Evolutionary conservation across 208 protist genomes (phyloP).

Genomic region (Chromosphaera perkinsii): DNA sequence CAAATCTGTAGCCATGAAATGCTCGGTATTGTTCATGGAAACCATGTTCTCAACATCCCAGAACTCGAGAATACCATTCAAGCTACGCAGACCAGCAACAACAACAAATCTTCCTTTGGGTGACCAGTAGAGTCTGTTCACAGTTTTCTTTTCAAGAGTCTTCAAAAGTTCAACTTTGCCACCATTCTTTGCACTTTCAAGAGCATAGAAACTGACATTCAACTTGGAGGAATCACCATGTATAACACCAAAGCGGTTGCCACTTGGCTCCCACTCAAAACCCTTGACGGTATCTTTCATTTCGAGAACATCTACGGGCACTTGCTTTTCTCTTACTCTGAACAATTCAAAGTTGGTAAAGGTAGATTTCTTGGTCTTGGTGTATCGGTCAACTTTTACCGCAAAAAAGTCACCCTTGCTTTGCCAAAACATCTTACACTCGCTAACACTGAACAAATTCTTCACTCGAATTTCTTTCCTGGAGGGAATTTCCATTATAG

Average conservation of each 20-base stretch:
- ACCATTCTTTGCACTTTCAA: background rate
- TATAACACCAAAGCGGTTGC: conserved; percentile 58
- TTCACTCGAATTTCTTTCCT: conserved; percentile 42
- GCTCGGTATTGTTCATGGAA: conserved; percentile 43
- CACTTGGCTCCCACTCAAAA: conserved; percentile 68
- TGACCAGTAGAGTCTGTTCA: conserved; percentile 65
- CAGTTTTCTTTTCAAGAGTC: conserved; percentile 55
- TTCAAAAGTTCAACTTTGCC: conserved; percentile 28
- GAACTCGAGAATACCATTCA: conserved; percentile 63
- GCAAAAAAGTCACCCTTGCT: conserved; percentile 58
- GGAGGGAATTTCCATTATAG: conserved; percentile 44
- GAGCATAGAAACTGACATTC: conserved; percentile 12
- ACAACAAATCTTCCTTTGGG: conserved; percentile 55
- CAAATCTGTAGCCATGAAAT: conserved; percentile 62
- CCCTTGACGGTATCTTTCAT: conserved; percentile 46
- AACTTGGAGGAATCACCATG: conserved; percentile 32
- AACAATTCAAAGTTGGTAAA: conserved; percentile 66
- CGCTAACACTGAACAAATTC: conserved; percentile 60
- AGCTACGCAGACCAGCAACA: conserved; percentile 53
- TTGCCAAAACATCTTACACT: conserved; percentile 61
- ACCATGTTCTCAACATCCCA: conserved; percentile 54
- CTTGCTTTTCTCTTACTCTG: conserved; percentile 59
- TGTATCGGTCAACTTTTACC: conserved; percentile 58
- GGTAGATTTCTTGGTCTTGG: conserved; percentile 57
- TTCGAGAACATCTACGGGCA: conserved; percentile 66